Evolutionary conservation across 1,139 yeast genomes (phyloP), one percentile per base, ranked within the genome.

Genomic region (Wickerhamomyces sp.): DNA sequence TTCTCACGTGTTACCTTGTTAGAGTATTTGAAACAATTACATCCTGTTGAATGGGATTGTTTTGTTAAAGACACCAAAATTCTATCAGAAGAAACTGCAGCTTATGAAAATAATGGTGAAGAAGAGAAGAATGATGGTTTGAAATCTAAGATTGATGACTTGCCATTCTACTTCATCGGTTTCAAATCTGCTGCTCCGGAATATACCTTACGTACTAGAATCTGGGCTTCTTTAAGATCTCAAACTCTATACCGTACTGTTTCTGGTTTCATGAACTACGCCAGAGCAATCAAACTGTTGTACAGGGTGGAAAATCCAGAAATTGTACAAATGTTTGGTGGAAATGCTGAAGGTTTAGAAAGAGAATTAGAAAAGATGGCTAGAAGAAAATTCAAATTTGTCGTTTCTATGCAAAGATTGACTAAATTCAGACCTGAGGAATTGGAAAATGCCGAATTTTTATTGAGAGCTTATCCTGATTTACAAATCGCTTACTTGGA

Each of bases 151-250:
- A 92, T 92, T 64, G 98, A 92, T 63, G 98, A 92, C 61, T 75
- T 92, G 64, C 98, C 98, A 52, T 92, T 92, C 72, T 92, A 92
- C 76, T 90, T 97, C 74, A 87, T 89, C 67, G 98, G 98, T 74
- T 92, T 92, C 85, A 92, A 92, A 70, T 85, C 96, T 59, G 97
- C 98, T 65, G 97, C 98, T 51, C 98, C 98, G 40, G 98, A 92
- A 68, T 92, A 92, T 68, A 92, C 97, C 49, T 74, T 92, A 63
- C 86, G 98, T 74, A 92, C 98, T 12, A 82, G 98, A 75, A 92
- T 92, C 59, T 92, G 98, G 98, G 98, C 98, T 38, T 92, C 98
- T 36, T 79, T 92, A 61, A 86, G 97, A 69, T 92, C 97, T 38
- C 98, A 92, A 74, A 92, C 98, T 38, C 74, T 92, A 66, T 92